Conservation (phyloP, 1,284 basidiomycete genomes). For the Austroboletus niveus region DNA sequence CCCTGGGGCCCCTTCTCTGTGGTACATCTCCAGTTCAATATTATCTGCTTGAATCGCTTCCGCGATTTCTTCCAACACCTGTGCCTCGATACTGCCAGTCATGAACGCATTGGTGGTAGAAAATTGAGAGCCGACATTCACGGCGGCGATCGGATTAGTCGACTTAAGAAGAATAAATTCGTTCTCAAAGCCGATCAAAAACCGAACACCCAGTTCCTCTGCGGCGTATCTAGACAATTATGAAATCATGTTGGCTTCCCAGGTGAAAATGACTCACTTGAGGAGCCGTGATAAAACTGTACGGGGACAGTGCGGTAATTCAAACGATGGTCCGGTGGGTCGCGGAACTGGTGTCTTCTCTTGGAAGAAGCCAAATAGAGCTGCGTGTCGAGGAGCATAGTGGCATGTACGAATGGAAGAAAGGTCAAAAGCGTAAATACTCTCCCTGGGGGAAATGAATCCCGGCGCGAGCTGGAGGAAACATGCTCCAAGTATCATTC, state of each 20-base stretch:
- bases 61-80: constrained; percentile 53
- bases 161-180: constrained; percentile 66
- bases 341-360: constrained; percentile 45
- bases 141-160: constrained; percentile 45
- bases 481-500: constrained; percentile 48
- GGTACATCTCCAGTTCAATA: constrained; percentile 56
- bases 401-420: constrained; percentile 48
- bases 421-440: constrained; percentile 55
- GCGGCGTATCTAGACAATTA: constrained; percentile 36
- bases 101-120: constrained; percentile 43
- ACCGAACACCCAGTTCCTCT: constrained; percentile 41
- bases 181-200: constrained; percentile 66
- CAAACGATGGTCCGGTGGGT: constrained; percentile 33
- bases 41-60: constrained; percentile 43
- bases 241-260: constrained; percentile 15
- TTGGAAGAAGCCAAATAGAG: constrained; percentile 63
- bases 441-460: constrained; percentile 47
- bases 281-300: constrained; percentile 49
- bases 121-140: constrained; percentile 40
- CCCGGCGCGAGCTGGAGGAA: constrained; percentile 36
- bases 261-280: constrained; percentile 40
- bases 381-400: constrained; percentile 58
- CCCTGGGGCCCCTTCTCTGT: constrained; percentile 65
- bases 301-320: constrained; percentile 55
- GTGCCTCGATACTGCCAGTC: constrained; percentile 43